These are phyloP conservation scores for Tillandsia leiboldiana DNA, from an alignment of 176 grass and related monocot species.

Conservation along the genomic window DNA sequence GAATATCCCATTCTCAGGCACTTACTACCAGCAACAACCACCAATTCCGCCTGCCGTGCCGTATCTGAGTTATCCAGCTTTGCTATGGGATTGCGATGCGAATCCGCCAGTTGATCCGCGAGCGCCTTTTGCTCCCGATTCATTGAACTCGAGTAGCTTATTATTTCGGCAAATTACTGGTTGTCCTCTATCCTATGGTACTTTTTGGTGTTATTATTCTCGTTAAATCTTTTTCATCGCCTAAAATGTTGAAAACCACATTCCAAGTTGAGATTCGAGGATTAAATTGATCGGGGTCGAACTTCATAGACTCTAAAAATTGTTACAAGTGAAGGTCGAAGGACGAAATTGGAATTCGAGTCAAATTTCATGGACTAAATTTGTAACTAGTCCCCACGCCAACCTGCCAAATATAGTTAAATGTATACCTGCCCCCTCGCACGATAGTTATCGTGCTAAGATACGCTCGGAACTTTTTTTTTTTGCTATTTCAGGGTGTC, in stretches of 20 bases:
- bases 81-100: conserved; percentile 60
- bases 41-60: conserved; percentile 53
- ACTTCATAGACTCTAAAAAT: background rate
- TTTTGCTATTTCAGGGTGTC: no score
- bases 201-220: conserved; percentile 12
- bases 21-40: conserved; percentile 66
- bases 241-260: conserved; percentile 1
- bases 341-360: background rate
- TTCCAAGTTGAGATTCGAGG: background rate
- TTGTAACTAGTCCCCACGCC: no score
- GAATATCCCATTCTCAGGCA: conserved; percentile 85
- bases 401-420: conserved; percentile 10
- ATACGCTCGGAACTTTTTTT: no score
- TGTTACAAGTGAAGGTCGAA: conserved; percentile 3
- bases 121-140: conserved; percentile 51
- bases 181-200: conserved; percentile 44
- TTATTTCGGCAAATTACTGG: conserved; percentile 62
- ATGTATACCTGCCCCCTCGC: no score
- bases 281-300: no score
- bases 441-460: no score
- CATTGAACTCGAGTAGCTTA: conserved; percentile 52
- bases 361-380: no score
- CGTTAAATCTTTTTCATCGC: conserved; percentile 4
- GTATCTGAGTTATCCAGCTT: conserved; percentile 62
- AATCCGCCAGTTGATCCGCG: conserved; percentile 62